Evolutionary conservation across 2,329 filamentous ascomycete genomes (phyloP).

Genomic region (Neofusicoccum sp.): DNA sequence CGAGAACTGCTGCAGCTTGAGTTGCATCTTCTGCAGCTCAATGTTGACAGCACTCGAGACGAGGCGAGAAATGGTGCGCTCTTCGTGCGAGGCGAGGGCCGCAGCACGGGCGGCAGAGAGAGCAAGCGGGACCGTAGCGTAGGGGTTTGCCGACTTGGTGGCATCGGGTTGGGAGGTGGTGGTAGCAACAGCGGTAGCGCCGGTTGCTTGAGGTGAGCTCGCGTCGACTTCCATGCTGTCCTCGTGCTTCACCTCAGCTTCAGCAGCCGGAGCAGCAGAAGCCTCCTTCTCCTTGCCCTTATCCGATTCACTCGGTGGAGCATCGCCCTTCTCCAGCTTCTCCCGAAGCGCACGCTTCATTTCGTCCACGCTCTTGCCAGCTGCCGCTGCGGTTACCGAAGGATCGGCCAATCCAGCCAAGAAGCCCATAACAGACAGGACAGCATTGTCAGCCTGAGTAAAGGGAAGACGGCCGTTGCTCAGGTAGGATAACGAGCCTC

Average conservation of each 20-base stretch:
- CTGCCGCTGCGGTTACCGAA: constrained; percentile 83
- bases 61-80: constrained; percentile 91
- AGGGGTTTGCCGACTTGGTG: constrained; percentile 29
- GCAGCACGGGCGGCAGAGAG: constrained; percentile 82
- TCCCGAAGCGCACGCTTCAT: constrained; percentile 77
- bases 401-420: constrained; percentile 88
- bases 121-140: constrained; percentile 79
- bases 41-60: constrained; percentile 91
- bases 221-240: constrained; percentile 61
- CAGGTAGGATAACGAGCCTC: constrained; percentile 58
- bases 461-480: constrained; percentile 79
- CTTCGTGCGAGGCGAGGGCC: constrained; percentile 89
- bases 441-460: constrained; percentile 89
- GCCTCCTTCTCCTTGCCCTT: constrained; percentile 56
- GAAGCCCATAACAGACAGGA: constrained; percentile 94
- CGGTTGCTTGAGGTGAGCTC: constrained; percentile 47
- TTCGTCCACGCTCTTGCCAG: constrained; percentile 81
- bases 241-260: constrained; percentile 51
- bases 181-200: neutral
- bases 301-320: constrained; percentile 35
- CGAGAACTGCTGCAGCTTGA: constrained; percentile 93
- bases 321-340: constrained; percentile 65
- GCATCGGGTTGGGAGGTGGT: constrained; percentile 6
- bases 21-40: constrained; percentile 90
- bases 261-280: constrained; percentile 53